phyloP scores from a whole-genome alignment of 768 basidiomycete genomes.

The Chiua virens region DNA sequence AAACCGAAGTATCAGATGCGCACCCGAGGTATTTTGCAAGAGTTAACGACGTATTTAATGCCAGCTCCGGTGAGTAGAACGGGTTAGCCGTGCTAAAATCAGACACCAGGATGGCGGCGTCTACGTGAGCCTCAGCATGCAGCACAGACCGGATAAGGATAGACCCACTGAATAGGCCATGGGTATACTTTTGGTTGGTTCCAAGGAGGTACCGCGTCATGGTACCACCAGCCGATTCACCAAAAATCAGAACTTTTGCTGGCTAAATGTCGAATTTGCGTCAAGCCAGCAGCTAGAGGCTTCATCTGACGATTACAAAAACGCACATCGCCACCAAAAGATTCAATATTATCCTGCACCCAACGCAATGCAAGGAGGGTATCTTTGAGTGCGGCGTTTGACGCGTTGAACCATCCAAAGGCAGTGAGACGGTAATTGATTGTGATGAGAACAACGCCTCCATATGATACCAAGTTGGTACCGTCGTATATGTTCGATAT shows the following conservation, averaged over 20 bases:
- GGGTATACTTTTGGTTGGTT: slow-evolving; percentile 16
- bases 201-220: slow-evolving; percentile 17
- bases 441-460: slow-evolving; percentile 25
- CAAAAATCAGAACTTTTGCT: slow-evolving; percentile 17
- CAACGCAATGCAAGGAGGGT: slow-evolving; percentile 34
- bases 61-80: slow-evolving; percentile 15
- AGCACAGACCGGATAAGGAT: not conserved
- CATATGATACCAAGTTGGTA: slow-evolving; percentile 25
- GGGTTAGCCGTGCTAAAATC: slow-evolving; percentile 14
- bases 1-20: slow-evolving; percentile 12
- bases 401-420: slow-evolving; percentile 25
- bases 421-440: slow-evolving; percentile 22
- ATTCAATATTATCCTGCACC: slow-evolving; percentile 35
- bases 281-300: no score
- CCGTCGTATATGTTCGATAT: slow-evolving; percentile 24
- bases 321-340: slow-evolving; percentile 38
- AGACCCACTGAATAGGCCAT: slow-evolving; percentile 18
- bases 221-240: slow-evolving; percentile 21
- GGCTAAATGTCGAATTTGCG: not conserved
- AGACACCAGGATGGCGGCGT: slow-evolving; percentile 14
- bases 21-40: slow-evolving; percentile 17
- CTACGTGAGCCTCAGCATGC: not conserved
- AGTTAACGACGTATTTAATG: slow-evolving; percentile 11
- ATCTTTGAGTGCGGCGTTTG: slow-evolving; percentile 31
- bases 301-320: not conserved